Conservation (phyloP, 202 grass and related monocot genomes). For the Tripidium arundinaceum region DNA sequence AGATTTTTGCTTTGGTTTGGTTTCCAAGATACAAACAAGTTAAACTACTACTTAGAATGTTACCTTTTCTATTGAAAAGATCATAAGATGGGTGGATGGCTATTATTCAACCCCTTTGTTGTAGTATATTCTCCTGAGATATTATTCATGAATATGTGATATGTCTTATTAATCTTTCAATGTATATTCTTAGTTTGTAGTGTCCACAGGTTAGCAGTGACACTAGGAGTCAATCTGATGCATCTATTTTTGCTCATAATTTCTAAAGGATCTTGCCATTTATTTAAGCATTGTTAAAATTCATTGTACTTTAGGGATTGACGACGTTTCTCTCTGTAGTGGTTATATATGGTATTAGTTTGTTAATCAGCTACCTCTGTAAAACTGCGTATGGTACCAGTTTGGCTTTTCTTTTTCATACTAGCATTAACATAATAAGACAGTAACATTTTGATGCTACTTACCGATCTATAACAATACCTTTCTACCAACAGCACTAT, state of each 20-base stretch:
- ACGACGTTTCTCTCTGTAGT: neutral
- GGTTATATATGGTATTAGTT: neutral
- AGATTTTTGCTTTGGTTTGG: neutral
- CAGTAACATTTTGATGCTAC: neutral
- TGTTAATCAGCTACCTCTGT: neutral
- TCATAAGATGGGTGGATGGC: neutral
- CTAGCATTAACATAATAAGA: neutral
- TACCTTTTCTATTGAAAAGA: neutral
- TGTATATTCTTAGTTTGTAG: neutral
- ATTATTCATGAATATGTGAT: neutral
- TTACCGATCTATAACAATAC: neutral
- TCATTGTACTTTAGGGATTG: slow-evolving; percentile 21
- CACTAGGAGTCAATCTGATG: neutral
- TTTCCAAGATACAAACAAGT: slow-evolving; percentile 1
- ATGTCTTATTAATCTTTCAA: neutral
- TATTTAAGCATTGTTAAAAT: neutral
- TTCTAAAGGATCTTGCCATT: slow-evolving; percentile 4
- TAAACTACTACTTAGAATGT: neutral
- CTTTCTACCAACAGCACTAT: slow-evolving; percentile 60
- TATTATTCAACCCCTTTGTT: neutral
- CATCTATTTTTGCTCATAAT: neutral
- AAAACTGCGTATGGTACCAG: slow-evolving; percentile 4
- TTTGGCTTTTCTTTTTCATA: neutral
- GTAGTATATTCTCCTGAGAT: neutral
- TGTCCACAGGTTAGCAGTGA: neutral